Conservation (phyloP, 2,329 filamentous ascomycete genomes). For the Cladosporium oxysporum region DNA sequence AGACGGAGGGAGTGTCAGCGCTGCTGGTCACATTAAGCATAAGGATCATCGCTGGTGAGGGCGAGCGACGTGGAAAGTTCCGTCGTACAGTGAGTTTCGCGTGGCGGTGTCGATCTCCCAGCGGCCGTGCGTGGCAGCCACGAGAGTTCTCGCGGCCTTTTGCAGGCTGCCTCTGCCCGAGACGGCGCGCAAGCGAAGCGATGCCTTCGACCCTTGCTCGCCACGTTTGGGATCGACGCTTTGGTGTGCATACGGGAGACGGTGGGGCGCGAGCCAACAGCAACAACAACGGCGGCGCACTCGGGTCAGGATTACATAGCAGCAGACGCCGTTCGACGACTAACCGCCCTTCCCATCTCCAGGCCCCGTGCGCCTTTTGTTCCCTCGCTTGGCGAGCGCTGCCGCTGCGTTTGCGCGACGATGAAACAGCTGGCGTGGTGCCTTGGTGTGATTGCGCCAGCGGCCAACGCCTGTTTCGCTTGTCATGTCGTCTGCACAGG, state of each 20-base stretch:
- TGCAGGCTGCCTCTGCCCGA: constrained; percentile 1
- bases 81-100: constrained; percentile 5
- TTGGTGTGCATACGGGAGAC: neutral
- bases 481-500: constrained; percentile 7
- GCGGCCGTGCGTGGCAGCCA: constrained; percentile 1
- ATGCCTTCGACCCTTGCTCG: constrained; percentile 8
- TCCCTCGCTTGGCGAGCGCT: constrained; percentile 1
- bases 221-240: constrained; percentile 18
- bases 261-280: constrained; percentile 9
- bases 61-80: constrained; percentile 2
- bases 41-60: constrained; percentile 3
- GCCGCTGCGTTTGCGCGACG: constrained; percentile 1
- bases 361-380: constrained; percentile 3
- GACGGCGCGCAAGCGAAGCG: constrained; percentile 15
- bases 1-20: neutral
- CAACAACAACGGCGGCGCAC: neutral
- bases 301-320: neutral
- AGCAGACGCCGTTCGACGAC: neutral
- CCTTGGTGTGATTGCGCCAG: constrained; percentile 16
- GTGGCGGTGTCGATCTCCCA: constrained; percentile 17
- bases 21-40: constrained; percentile 14
- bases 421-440: constrained; percentile 18
- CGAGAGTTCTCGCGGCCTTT: constrained; percentile 6
- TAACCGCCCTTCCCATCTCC: constrained; percentile 15
- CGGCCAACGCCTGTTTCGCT: constrained; percentile 13